phyloP scores from a whole-genome alignment of 1,139 yeast species.

The Pichia sp. region DNA sequence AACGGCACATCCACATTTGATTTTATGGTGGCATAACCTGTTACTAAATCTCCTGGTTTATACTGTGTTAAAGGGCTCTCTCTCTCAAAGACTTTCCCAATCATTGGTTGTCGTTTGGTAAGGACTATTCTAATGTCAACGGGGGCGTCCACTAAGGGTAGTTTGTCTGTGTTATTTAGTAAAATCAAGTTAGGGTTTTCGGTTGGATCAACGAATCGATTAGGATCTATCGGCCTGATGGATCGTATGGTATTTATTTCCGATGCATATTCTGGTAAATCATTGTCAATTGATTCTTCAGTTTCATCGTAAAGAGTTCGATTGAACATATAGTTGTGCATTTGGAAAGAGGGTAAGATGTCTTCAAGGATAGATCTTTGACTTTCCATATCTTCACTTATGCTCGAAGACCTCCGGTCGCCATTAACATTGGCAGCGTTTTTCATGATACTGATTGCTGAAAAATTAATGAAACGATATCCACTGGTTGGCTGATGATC shows the following conservation, averaged over 20 bases:
- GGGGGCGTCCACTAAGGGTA: conserved; percentile 32
- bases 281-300: not conserved
- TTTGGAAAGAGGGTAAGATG: conserved; percentile 57
- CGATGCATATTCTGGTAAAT: conserved; percentile 11
- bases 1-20: conserved; percentile 40
- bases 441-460: not conserved
- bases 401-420: not conserved
- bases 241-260: conserved; percentile 16
- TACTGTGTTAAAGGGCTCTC: conserved; percentile 41
- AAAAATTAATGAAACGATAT: too few relatives aligned
- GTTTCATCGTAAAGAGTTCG: conserved; percentile 30
- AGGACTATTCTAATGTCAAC: conserved; percentile 34
- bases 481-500: too few relatives aligned
- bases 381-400: conserved; percentile 2
- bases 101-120: conserved; percentile 36
- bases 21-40: conserved; percentile 46
- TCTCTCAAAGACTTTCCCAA: conserved; percentile 28
- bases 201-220: conserved; percentile 15
- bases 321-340: conserved; percentile 53
- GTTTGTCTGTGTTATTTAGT: conserved; percentile 33
- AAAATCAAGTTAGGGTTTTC: conserved; percentile 28
- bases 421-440: conserved; percentile 2
- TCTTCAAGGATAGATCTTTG: conserved; percentile 31
- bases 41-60: conserved; percentile 52
- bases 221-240: not conserved